Percentiles rank a stretch among this genome's conserved stretches.
Evolutionary conservation across 257 asterid genomes (phyloP).

Genomic region (Gynochthodes officinalis): DNA sequence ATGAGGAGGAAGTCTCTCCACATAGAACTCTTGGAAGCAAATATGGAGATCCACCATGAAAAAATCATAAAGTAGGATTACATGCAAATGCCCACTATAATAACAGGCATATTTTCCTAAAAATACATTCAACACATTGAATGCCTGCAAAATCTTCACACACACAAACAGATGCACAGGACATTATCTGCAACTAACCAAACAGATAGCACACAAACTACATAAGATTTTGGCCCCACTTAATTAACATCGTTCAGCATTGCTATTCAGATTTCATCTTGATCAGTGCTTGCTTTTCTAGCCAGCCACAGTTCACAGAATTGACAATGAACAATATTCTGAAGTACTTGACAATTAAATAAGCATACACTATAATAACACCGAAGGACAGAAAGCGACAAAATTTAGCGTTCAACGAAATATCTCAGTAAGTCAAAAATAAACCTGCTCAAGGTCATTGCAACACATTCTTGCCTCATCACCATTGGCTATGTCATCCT

Average conservation of each 20-base stretch:
- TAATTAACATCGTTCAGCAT: not conserved
- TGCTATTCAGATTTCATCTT: not conserved
- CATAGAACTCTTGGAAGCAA: not conserved
- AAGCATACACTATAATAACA: not conserved
- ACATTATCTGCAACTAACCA: not conserved
- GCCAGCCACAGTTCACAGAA: not conserved
- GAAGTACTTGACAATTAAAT: not conserved
- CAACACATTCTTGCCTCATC: constrained; percentile 55
- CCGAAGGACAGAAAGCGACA: not conserved
- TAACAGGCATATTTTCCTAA: not conserved
- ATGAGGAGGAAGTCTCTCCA: not conserved
- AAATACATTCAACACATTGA: not conserved
- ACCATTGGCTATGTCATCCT: constrained; percentile 67
- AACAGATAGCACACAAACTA: not conserved
- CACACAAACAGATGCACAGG: not conserved
- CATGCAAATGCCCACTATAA: not conserved
- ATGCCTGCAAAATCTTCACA: not conserved
- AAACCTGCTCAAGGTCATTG: constrained; percentile 64
- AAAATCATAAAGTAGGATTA: not conserved
- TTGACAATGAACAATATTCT: not conserved
- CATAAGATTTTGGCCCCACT: not conserved
- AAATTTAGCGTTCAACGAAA: not conserved
- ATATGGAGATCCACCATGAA: not conserved
- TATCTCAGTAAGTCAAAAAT: constrained; percentile 5
- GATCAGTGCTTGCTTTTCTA: not conserved